Evolutionary conservation across 805 yeast species (phyloP).

Genomic region (Candida sphagnicola): DNA sequence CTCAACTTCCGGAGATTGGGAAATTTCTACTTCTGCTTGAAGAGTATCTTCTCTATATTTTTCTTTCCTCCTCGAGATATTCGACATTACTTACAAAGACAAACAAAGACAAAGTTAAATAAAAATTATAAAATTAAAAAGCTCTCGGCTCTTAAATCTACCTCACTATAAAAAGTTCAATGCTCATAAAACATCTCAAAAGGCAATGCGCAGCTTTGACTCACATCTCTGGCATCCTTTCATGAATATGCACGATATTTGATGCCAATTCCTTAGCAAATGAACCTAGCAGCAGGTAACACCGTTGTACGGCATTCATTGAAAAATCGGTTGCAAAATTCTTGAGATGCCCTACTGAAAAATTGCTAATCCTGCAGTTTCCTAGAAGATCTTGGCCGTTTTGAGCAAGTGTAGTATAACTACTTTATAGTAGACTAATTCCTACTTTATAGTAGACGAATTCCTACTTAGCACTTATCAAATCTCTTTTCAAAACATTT

Average conservation of each 20-base stretch:
- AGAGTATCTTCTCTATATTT: slow-evolving; percentile 4
- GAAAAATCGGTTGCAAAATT: neutral
- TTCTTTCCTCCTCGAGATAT: slow-evolving; percentile 4
- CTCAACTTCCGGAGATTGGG: slow-evolving; percentile 12
- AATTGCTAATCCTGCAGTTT: too few relatives aligned
- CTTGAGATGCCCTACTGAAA: neutral
- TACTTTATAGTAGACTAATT: too few relatives aligned
- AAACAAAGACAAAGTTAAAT: neutral
- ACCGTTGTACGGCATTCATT: neutral
- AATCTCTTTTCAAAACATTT: neutral
- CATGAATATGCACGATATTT: neutral
- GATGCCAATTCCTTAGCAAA: neutral
- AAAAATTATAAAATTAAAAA: neutral
- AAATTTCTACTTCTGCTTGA: slow-evolving; percentile 9
- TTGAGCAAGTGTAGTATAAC: too few relatives aligned
- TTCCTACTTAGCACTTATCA: neutral
- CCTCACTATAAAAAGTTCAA: too few relatives aligned
- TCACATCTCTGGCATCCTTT: neutral
- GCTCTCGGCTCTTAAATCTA: too few relatives aligned
- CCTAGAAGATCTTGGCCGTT: too few relatives aligned
- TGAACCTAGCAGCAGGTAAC: neutral
- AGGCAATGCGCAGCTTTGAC: neutral
- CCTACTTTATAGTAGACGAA: too few relatives aligned
- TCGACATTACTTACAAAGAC: neutral
- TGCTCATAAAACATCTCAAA: neutral